Conservation (phyloP, 352 stramenopile genomes). For the Phytophthora pini region DNA sequence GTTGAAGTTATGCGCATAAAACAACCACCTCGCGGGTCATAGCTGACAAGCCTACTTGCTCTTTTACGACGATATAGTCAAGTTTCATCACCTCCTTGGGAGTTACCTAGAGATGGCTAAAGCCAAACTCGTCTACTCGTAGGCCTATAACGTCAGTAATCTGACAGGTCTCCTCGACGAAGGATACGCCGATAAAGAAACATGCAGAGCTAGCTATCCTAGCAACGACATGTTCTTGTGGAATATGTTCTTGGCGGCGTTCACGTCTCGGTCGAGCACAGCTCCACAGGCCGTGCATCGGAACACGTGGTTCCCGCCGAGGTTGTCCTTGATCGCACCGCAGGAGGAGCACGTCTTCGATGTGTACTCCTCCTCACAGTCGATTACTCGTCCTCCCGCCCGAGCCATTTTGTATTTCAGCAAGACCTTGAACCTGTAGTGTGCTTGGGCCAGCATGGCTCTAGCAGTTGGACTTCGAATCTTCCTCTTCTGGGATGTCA, state of each 20-base stretch:
- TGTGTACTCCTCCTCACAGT: constrained; percentile 27
- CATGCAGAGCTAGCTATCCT: neutral
- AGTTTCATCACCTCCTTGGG: constrained; percentile 14
- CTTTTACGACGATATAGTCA: constrained; percentile 10
- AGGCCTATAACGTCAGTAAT: neutral
- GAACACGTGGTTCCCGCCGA: too few species aligned
- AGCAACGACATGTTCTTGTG: constrained; percentile 5
- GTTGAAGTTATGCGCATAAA: too few species aligned
- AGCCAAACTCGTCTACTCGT: neutral
- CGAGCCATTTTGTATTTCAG: constrained; percentile 26
- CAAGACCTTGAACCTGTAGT: constrained; percentile 19
- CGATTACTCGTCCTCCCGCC: constrained; percentile 6
- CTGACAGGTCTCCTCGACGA: constrained; percentile 1
- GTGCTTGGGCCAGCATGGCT: constrained; percentile 14
- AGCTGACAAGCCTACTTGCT: too few species aligned
- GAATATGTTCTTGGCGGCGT: too few species aligned
- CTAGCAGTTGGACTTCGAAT: constrained; percentile 11
- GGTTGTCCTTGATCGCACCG: constrained; percentile 4
- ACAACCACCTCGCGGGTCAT: too few species aligned
- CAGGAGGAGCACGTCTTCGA: constrained; percentile 20
- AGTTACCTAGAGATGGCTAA: neutral
- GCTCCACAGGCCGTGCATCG: too few species aligned
- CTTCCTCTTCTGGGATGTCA: neutral
- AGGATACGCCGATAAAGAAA: neutral
- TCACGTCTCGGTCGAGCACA: too few species aligned